Conservation (phyloP, 108 stramenopile genomes). For the Parmales sp. region DNA sequence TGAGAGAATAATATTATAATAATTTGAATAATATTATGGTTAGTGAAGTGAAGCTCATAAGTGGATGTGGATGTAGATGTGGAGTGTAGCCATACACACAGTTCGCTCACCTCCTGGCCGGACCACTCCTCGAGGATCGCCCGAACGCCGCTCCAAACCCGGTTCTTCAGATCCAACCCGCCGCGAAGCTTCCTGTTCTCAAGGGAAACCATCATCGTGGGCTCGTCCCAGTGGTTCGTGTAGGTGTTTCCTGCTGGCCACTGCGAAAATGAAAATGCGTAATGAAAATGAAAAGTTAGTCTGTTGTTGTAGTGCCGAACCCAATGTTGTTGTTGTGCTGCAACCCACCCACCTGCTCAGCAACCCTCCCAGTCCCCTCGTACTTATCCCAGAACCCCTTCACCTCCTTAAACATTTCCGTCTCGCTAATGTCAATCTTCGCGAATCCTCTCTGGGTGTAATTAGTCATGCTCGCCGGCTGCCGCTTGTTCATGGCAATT, state of each 20-base stretch:
- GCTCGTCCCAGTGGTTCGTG: slow-evolving; percentile 66
- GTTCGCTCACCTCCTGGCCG: slow-evolving; percentile 44
- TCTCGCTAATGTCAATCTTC: slow-evolving; percentile 52
- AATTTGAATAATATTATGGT: no score
- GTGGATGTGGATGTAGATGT: no score
- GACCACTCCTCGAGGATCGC: slow-evolving; percentile 67
- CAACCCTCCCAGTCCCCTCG: slow-evolving; percentile 19
- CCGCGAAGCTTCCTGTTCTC: slow-evolving; percentile 28
- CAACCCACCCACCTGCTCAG: no score
- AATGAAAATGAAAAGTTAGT: no score
- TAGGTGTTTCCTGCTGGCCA: slow-evolving; percentile 64
- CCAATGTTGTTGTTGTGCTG: no score
- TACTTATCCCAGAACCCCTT: slow-evolving; percentile 55
- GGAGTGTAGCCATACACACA: no score
- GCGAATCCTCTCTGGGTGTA: slow-evolving; percentile 64
- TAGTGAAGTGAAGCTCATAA: no score
- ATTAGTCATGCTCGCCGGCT: slow-evolving; percentile 68
- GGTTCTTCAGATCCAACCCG: slow-evolving; percentile 14
- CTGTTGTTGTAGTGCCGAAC: no score
- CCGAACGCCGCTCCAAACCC: slow-evolving; percentile 29
- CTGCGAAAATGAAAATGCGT: slow-evolving; percentile 12
- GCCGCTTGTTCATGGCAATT: slow-evolving; percentile 53
- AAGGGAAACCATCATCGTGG: slow-evolving; percentile 52
- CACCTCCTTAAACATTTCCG: slow-evolving; percentile 40
- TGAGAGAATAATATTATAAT: no score